phyloP scores from a whole-genome alignment of 2,329 filamentous ascomycete genomes.

The Pleurostoma richardsiae region DNA sequence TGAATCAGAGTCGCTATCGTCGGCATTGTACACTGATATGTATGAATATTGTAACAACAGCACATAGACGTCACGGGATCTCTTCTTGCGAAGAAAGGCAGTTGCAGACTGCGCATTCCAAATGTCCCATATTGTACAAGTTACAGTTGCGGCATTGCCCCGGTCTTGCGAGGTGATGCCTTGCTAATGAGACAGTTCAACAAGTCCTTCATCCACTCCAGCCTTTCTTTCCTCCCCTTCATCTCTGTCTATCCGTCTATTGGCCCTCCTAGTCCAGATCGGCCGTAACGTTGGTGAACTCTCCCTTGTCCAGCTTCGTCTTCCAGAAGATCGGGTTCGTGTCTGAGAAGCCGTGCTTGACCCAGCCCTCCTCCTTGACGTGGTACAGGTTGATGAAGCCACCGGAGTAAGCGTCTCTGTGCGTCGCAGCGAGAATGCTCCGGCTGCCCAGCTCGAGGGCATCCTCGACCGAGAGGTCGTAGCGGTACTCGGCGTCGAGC shows the following conservation, averaged over 20 bases:
- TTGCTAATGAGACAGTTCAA: too few species aligned
- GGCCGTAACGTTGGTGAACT: slow-evolving; percentile 93
- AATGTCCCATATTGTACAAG: too few species aligned
- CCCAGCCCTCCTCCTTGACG: slow-evolving; percentile 98
- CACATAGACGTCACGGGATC: slow-evolving; percentile 3
- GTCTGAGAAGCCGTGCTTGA: slow-evolving; percentile 96
- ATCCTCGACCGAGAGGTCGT: slow-evolving; percentile 81
- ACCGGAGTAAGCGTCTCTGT: slow-evolving; percentile 97
- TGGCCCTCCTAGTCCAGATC: slow-evolving; percentile 49
- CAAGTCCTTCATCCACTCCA: not conserved
- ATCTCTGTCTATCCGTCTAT: not conserved
- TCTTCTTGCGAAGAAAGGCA: not conserved
- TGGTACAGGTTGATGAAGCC: slow-evolving; percentile 99
- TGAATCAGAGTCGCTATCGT: too few species aligned
- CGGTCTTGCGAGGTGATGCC: too few species aligned
- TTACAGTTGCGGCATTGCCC: too few species aligned
- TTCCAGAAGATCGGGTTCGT: slow-evolving; percentile 99
- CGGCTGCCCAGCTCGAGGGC: slow-evolving; percentile 86
- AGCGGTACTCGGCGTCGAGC: slow-evolving; percentile 89
- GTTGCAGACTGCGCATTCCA: too few species aligned
- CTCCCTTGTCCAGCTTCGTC: slow-evolving; percentile 96
- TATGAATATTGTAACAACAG: not conserved
- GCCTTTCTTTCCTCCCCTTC: not conserved
- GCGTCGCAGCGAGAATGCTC: slow-evolving; percentile 92
- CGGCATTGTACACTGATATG: not conserved